Conservation (phyloP, 352 stramenopile species). For the Pythium phragmiticola region DNA sequence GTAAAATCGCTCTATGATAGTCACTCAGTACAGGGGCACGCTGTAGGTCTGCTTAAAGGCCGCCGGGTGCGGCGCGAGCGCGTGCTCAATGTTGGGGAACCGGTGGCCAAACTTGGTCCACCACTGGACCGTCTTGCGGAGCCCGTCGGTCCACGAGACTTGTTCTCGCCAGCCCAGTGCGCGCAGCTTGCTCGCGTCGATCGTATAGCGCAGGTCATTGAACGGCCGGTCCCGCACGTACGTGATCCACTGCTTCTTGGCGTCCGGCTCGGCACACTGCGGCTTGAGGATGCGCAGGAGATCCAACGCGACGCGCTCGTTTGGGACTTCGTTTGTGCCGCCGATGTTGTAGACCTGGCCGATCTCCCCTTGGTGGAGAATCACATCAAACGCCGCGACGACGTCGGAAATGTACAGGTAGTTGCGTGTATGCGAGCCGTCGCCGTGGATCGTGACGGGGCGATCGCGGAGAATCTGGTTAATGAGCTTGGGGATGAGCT, state of each 20-base stretch:
- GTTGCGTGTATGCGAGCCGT: slow-evolving; percentile 94
- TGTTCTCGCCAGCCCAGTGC: slow-evolving; percentile 92
- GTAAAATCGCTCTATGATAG: too few relatives aligned
- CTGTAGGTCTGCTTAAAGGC: slow-evolving; percentile 74
- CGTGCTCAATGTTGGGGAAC: slow-evolving; percentile 86
- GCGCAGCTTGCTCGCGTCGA: slow-evolving; percentile 91
- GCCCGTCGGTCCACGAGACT: slow-evolving; percentile 92
- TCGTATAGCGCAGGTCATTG: slow-evolving; percentile 97
- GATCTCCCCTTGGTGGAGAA: slow-evolving; percentile 92
- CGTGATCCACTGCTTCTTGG: slow-evolving; percentile 59
- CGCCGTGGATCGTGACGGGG: slow-evolving; percentile 94
- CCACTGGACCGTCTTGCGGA: slow-evolving; percentile 91
- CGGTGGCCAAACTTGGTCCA: slow-evolving; percentile 71
- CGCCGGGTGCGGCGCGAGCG: slow-evolving; percentile 74
- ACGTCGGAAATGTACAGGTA: slow-evolving; percentile 98
- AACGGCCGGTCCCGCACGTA: slow-evolving; percentile 93
- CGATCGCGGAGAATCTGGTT: slow-evolving; percentile 92
- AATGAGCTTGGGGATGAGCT: slow-evolving; percentile 98
- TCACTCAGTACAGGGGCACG: slow-evolving; percentile 15
- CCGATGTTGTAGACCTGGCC: slow-evolving; percentile 98
- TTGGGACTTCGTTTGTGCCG: slow-evolving; percentile 63
- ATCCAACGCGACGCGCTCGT: slow-evolving; percentile 85
- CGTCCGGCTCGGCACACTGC: slow-evolving; percentile 28
- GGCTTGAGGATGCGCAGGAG: slow-evolving; percentile 77
- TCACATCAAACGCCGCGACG: slow-evolving; percentile 94